Conservation (phyloP, 2,329 filamentous ascomycete species). For the Xylaria sp. region DNA sequence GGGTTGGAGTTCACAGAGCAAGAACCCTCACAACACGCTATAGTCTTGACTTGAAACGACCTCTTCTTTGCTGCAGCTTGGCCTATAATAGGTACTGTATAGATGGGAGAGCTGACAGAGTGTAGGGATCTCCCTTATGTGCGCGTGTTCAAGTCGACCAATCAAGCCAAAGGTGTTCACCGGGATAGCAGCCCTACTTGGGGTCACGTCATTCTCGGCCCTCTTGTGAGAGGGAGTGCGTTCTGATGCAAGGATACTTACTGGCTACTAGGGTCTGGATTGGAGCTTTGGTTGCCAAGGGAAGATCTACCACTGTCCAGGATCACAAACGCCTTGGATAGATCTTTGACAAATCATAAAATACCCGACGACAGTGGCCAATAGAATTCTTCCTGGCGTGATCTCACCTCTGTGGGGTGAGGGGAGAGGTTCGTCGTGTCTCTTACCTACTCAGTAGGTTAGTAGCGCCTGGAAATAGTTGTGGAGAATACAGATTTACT, state of each 20-base stretch:
- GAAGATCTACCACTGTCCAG: slow-evolving; percentile 37
- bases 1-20: slow-evolving; percentile 15
- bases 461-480: slow-evolving; percentile 1
- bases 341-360: slow-evolving; percentile 44
- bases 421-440: slow-evolving; percentile 3
- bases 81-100: slow-evolving; percentile 32
- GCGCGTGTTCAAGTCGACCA: slow-evolving; percentile 17
- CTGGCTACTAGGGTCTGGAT: slow-evolving; percentile 32
- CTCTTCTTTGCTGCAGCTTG: slow-evolving; percentile 24
- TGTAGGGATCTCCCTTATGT: slow-evolving; percentile 26
- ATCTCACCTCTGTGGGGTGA: slow-evolving; percentile 4
- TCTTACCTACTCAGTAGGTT: background rate
- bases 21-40: slow-evolving; percentile 15
- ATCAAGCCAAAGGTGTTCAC: slow-evolving; percentile 24
- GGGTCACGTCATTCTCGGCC: slow-evolving; percentile 35
- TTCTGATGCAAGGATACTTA: slow-evolving; percentile 34
- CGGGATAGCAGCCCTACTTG: slow-evolving; percentile 35
- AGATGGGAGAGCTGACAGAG: slow-evolving; percentile 29
- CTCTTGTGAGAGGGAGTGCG: slow-evolving; percentile 36
- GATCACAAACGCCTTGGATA: slow-evolving; percentile 39
- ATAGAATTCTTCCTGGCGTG: slow-evolving; percentile 18
- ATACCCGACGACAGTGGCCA: slow-evolving; percentile 30
- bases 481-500: background rate
- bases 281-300: slow-evolving; percentile 33
- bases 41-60: slow-evolving; percentile 31